phyloP scores from a whole-genome alignment of 257 asterid species.

The Perilla frutescens region DNA sequence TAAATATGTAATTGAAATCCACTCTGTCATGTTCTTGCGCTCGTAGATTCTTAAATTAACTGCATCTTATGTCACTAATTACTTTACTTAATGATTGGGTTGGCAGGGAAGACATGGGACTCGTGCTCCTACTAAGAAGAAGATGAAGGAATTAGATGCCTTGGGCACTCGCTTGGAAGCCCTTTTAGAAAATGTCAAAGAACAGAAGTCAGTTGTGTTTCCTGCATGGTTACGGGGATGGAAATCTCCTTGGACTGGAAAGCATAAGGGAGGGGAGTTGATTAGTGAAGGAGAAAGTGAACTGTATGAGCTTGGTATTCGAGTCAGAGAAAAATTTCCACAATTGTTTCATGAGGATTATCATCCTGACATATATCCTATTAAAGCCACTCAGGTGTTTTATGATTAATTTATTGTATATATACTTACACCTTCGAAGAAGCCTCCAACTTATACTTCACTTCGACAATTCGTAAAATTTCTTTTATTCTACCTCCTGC shows the following conservation, averaged over 20 bases:
- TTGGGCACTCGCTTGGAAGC: slow-evolving; percentile 63
- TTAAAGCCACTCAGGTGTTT: slow-evolving; percentile 93
- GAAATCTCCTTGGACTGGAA: slow-evolving; percentile 95
- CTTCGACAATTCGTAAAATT: slow-evolving; percentile 21
- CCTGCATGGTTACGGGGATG: slow-evolving; percentile 86
- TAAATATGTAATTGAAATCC: slow-evolving; percentile 1
- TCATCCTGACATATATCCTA: slow-evolving; percentile 86
- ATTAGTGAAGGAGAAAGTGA: slow-evolving; percentile 85
- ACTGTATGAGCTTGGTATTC: slow-evolving; percentile 77
- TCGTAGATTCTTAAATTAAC: slow-evolving; percentile 1
- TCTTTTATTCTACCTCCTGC: slow-evolving; percentile 24
- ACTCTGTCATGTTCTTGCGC: neutral
- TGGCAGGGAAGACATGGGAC: slow-evolving; percentile 96
- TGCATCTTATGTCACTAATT: slow-evolving; percentile 8
- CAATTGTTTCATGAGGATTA: slow-evolving; percentile 75
- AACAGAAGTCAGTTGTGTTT: slow-evolving; percentile 50
- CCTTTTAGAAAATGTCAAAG: slow-evolving; percentile 61
- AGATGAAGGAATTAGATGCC: slow-evolving; percentile 68
- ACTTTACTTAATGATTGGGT: slow-evolving; percentile 33
- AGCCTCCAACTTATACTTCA: slow-evolving; percentile 5
- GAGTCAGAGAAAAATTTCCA: slow-evolving; percentile 74
- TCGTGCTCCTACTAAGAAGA: slow-evolving; percentile 96
- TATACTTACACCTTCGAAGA: slow-evolving; percentile 16
- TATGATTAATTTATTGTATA: slow-evolving; percentile 9
- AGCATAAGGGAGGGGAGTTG: slow-evolving; percentile 87